Base-by-base conservation (phyloP, 2,329 filamentous ascomycete species). In the Ophiosphaerella korrae region DNA sequence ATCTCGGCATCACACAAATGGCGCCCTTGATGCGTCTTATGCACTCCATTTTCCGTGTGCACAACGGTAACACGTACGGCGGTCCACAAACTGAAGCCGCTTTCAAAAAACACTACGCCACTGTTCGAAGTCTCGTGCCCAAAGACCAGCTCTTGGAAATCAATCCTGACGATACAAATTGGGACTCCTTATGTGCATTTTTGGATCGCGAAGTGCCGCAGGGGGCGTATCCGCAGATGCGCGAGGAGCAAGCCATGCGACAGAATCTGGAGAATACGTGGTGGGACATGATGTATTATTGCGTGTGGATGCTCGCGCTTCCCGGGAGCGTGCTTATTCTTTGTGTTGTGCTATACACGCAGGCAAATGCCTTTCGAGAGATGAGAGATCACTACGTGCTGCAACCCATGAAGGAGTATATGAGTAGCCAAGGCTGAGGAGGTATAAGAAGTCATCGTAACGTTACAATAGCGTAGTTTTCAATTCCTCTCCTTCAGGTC, bases 111-210 rank as follows among this genome's bases (percentile, higher is more conserved):
- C 65, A 73, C 26, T 67, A 70, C 50, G 53, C 53, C 2, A 58
- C 52, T 11, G 56, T 73, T 1, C 56, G 67, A 16, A 44, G 42
- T 11, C 24, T 60, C 1, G 68, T 70, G n/a, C 53, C 61, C 1
- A 39, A 45, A 13, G 53, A 58, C 12, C 55, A 48, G 18, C 38
- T 72, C 24, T 45, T 73, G 14, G 67, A 72, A 37, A 53, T 70
- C 24, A 57, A 63, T n/a, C 54, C 60, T 2, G 58, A 65, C 21
- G 48, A 53, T 1, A 2, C 43, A 18, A 55, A 42, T 3, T 73
- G 70, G 70, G 54, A 59, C n/a, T 52, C 58, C 18, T 43, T 73
- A 16, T 72, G 68, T 45, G 40, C 50, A 2, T 72, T 72, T 41
- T 42, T 73, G 34, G 65, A 56, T 1, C 36, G 52, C 7, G 45